Conservation (phyloP, 2,329 filamentous ascomycete species). For the Aureobasidium sp. region DNA sequence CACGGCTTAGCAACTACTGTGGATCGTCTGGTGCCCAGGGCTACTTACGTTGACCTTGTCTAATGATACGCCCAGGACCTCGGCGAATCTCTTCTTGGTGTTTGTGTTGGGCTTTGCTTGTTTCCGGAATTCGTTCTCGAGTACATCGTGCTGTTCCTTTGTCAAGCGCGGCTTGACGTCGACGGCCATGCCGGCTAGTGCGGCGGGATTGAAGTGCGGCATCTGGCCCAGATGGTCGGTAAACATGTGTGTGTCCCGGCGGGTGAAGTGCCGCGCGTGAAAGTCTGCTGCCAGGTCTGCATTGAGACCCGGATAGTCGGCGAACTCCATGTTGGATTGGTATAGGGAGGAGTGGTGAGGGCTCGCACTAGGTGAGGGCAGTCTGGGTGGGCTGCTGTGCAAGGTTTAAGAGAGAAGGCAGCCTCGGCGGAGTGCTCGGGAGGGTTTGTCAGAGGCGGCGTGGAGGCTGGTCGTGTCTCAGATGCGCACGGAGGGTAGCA, state of each 20-base stretch:
- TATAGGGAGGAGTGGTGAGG: background rate
- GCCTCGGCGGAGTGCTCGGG: slow-evolving; percentile 9
- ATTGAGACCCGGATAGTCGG: slow-evolving; percentile 19
- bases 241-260: slow-evolving; percentile 14
- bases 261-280: slow-evolving; percentile 18
- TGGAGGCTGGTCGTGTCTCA: slow-evolving; percentile 11
- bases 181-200: slow-evolving; percentile 22
- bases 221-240: slow-evolving; percentile 7
- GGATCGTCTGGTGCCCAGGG: background rate
- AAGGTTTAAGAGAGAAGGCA: slow-evolving; percentile 9
- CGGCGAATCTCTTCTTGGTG: slow-evolving; percentile 45
- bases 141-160: slow-evolving; percentile 47
- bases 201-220: slow-evolving; percentile 20
- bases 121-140: slow-evolving; percentile 43
- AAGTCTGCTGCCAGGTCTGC: slow-evolving; percentile 18
- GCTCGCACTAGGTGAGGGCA: background rate
- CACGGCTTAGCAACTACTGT: background rate
- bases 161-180: slow-evolving; percentile 47
- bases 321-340: slow-evolving; percentile 18
- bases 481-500: slow-evolving; percentile 5
- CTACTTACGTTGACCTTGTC: slow-evolving; percentile 48
- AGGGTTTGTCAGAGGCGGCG: background rate
- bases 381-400: background rate
- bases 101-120: slow-evolving; percentile 45
- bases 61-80: slow-evolving; percentile 41